Percentiles rank a stretch among this genome's conserved stretches.
Evolutionary conservation across 2,329 filamentous ascomycete species (phyloP).

Genomic region (Metarhizium rileyi): DNA sequence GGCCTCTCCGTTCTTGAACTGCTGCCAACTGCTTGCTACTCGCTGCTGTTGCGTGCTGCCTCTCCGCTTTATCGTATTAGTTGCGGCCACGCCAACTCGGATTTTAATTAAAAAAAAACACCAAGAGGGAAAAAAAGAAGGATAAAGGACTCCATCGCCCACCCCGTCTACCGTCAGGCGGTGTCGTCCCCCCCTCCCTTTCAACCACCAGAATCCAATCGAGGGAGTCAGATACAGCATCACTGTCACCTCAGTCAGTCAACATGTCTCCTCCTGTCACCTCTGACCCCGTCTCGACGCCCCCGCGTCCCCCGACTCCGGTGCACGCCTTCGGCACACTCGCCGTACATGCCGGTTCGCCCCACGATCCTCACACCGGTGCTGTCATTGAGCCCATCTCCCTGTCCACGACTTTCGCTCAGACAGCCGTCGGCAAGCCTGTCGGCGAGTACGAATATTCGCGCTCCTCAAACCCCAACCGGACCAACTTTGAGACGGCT

Average conservation of each 20-base stretch:
- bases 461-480: conserved; percentile 87
- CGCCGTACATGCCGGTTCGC: conserved; percentile 87
- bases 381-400: conserved; percentile 96
- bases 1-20: background rate
- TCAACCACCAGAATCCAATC: background rate
- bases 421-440: conserved; percentile 77
- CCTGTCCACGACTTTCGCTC: conserved; percentile 92
- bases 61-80: background rate
- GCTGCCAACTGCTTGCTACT: too few species aligned
- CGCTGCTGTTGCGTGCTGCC: background rate
- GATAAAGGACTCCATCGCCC: background rate
- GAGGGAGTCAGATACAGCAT: background rate
- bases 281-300: conserved; percentile 56
- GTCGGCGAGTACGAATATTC: conserved; percentile 90
- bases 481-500: conserved; percentile 85
- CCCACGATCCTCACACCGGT: conserved; percentile 82
- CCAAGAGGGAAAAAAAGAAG: background rate
- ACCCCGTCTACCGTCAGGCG: too few species aligned
- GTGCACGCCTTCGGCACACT: conserved; percentile 81
- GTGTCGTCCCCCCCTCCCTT: background rate
- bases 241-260: background rate
- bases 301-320: conserved; percentile 61
- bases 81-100: background rate
- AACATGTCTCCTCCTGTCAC: conserved; percentile 22
- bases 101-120: background rate